Base-by-base conservation (phyloP, 805 yeast genomes). In the Kregervanrija delftensis region DNA sequence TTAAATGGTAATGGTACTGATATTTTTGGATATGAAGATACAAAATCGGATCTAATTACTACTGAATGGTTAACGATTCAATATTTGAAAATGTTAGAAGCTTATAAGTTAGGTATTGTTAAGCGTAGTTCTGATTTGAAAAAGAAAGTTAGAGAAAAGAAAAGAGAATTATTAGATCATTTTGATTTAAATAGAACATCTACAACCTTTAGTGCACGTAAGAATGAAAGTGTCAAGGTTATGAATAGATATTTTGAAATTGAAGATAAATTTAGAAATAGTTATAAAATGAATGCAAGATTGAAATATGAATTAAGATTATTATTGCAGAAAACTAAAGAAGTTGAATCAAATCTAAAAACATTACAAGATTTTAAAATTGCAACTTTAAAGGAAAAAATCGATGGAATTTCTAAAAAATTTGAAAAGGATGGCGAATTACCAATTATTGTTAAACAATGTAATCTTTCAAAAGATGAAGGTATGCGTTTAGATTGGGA, bases 291-390 rank as follows among this genome's bases (percentile, higher is more conserved):
- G 41, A 73, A 77, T 32, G 80, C 86, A 3, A 68, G 81, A 49
- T 59, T 85, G 41, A 76, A 78, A 52, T 85, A 85, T 58, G 91
- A 85, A 56, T 65, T 80, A 38, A 63, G 84, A 15, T 65, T 81
- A 36, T 60, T 85, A 30, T 72, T 72, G 31, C 72, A 75, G 16
- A 79, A 83, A 51, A 72, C 85, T 39, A 72, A 76, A 37, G 93
- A 85, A 53, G 81, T 83, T 8, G 86, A 81, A 52, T 81, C 79
- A 28, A 72, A 80, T 38, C 49, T 65, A 34, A 58, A 56, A 39
- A 59, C 64, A n/a, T 44, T 66, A 35, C 50, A 59, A 39, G 65
- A 63, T 37, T 60, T 64, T 52, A 66, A 64, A 70, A 78, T 44
- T 38, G 49, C 47, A 28, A 44, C 57, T 11, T 41, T 63, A 14